phyloP scores from a whole-genome alignment of 139 green algal species.

The Tetraselmis striata region DNA sequence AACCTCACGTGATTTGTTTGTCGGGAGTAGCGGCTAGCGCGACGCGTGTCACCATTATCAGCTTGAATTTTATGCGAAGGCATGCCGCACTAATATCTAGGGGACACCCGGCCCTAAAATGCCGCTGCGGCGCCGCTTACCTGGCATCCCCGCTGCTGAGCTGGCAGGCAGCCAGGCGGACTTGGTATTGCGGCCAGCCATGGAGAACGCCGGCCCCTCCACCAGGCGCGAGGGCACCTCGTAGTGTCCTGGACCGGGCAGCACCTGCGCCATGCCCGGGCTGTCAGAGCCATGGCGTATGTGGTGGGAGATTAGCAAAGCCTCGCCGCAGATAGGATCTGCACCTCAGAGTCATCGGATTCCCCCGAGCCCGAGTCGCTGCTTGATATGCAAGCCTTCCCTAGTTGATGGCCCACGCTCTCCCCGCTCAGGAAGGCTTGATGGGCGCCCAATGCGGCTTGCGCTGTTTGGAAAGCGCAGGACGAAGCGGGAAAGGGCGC shows the following conservation, averaged over 20 bases:
- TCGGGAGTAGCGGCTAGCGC: no score
- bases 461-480: neutral
- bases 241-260: neutral
- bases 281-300: no score
- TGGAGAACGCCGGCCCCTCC: neutral
- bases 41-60: no score
- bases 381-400: neutral
- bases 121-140: no score
- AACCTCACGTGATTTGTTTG: no score
- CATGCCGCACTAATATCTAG: no score
- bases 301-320: no score
- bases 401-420: neutral
- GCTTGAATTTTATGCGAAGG: no score
- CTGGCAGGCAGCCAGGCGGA: neutral
- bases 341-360: neutral
- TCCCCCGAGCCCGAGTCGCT: neutral
- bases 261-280: neutral
- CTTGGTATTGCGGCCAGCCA: neutral
- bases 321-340: neutral
- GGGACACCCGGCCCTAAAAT: no score
- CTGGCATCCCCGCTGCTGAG: neutral
- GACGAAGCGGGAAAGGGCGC: neutral
- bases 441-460: neutral
- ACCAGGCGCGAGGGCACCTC: neutral
- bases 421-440: neutral